Base-by-base conservation (phyloP, 2,329 filamentous ascomycete species). In the Cordyceps javanica region DNA sequence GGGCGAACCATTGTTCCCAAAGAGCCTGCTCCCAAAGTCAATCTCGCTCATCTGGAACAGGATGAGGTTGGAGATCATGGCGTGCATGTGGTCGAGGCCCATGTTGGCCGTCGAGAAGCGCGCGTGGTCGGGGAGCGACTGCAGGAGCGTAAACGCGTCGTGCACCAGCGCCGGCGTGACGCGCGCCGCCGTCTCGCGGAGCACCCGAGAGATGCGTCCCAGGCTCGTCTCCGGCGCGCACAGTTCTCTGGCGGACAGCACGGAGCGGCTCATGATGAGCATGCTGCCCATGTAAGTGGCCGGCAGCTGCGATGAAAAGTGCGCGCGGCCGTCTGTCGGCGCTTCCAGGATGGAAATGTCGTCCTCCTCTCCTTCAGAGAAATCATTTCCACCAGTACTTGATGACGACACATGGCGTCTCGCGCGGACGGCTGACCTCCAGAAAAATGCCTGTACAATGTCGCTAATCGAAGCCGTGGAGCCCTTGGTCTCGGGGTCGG, bases 381-480 rank as follows among this genome's bases (percentile, higher is more conserved):
- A 62, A 1, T 59, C 62, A 14, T 64, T 41, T 25, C 64, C 56
- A 0, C 61, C 59, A 3, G 63, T 60, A n/a, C n/a, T 55, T 65
- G 2, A n/a, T n/a, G n/a, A n/a, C n/a, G 65, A 70, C 1, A 72
- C 70, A 1, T 66, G 68, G 41, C 70, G 69, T 13, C 73, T 65
- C 1, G 72, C 68, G 21, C 67, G 63, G 42, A 74, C 66, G 0
- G 70, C 65, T 0, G 67, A 65, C 0, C 71, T 68, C 73, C 73
- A 75, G 59, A 73, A 68, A 50, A 75, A 71, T 0, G 73, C 73
- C 59, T 74, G 70, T 2, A 74, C 61, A 9, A 74, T 71, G 44
- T 75, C 73, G 57, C 67, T 73, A 25, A 71, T 61, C 0, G 72
- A 73, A 0, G 59, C 58, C 14, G 66, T 60, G 7, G 61, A 55